Evolutionary conservation across 768 basidiomycete genomes (phyloP), one percentile per base, ranked within the genome.

Genomic region (Kwoniella heveanensis): DNA sequence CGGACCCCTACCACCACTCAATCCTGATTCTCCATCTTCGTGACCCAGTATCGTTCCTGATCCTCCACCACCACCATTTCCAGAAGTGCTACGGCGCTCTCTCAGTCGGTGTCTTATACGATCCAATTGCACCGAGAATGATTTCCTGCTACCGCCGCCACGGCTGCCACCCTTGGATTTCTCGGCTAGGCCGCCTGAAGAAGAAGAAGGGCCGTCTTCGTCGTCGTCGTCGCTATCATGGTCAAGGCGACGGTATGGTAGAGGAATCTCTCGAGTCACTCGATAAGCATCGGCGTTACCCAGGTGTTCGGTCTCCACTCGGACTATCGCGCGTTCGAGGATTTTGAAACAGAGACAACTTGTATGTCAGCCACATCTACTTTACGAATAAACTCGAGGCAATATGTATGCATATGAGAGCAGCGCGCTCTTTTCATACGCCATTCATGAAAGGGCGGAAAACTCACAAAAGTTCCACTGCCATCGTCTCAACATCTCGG

Each of bases 201-300:
- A 37, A 36, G 21, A 37, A 24, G 39, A 29, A 2, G 44, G 25
- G 6, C 12, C 22, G 46, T 22, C 36, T 13, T 80, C 81, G 17
- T 69, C 74, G 17, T 79, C 80, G 30, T 80, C 82, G 49, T 80
- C 83, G 32, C 81, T 78, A 50, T 86, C 84, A 49, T 81, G 74
- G 3, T 68, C 71, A 29, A 68, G 60, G 2, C 81, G 79, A 50
- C 88, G 85, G 78, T 94, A 95, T 1, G 91, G 92, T 32, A 96
- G 80, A 0, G 91, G 89, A 15, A 92, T 86, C 72, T 96, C 92
- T 25, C 88, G 84, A 1, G 89, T 91, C 39, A 67, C 77, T 24
- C 92, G 90, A 78, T 91, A 95, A 71, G 92, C 91, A 83, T 91
- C 91, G 79, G 90, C 86, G 78, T 96, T 96, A 83, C 90, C 90